Base-by-base conservation (phyloP, 1,284 basidiomycete genomes). In the Fomitiporia mediterranea region DNA sequence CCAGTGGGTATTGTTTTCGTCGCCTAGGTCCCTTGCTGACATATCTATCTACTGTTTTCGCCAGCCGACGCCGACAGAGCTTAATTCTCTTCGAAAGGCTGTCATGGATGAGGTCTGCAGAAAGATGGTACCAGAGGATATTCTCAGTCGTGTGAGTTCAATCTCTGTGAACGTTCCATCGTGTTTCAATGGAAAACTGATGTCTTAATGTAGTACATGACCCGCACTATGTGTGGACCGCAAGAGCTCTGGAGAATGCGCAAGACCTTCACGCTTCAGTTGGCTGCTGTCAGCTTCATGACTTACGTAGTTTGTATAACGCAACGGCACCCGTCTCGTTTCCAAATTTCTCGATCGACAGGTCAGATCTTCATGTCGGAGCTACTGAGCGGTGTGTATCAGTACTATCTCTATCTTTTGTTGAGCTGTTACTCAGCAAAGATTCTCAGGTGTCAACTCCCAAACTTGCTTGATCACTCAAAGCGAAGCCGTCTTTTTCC, bases 201-300 rank as follows among this genome's bases (percentile, higher is more conserved):
- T 39, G 38, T 58, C 55, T 38, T 62, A 28, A 58, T 54, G 7
- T 66, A 97, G 90, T 99, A 94, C 69, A 91, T 99, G 86, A 79
- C 86, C 43, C 83, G 83, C 49, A 89, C 88, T 23, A 97, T 98
- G 91, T 75, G 80, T 27, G 82, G 81, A 3, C 86, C 96, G 1
- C 83, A 84, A 58, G 94, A 97, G 64, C 78, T 99, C 4, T 99
- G 96, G 95, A 82, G 92, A 60, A 93, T 98, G 84, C 85, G 97
- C 61, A 99, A 98, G 75, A 94, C 98, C 70, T 98, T 99, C 70
- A 89, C 95, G 8, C 72, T 90, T 42, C 95, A 99, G 68, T 79
- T 93, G 42, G 93, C 97, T 0, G 81, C 91, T 0, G 84, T 83
- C 39, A 90, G 90, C 65, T 99, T 99, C 78, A 87, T 97, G 79